phyloP scores from a whole-genome alignment of 2,329 filamentous ascomycete species.

The Graphiopsis chlorocephala region DNA sequence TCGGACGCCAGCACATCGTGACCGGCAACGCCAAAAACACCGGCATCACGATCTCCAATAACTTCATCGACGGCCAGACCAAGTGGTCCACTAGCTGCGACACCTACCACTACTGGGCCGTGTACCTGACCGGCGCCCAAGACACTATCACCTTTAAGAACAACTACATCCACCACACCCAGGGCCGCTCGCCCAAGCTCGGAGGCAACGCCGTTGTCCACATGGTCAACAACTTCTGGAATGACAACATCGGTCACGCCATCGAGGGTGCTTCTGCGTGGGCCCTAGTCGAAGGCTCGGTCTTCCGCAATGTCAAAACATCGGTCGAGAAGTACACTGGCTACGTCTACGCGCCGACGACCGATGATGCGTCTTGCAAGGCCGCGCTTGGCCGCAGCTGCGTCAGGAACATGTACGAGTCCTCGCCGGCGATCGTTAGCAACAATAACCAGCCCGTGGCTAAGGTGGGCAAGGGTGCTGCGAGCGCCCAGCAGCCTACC shows the following conservation, averaged over 20 bases:
- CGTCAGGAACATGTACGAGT: slow-evolving; percentile 25
- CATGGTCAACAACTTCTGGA: slow-evolving; percentile 60
- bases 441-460: background rate
- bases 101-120: slow-evolving; percentile 59
- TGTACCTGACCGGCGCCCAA: slow-evolving; percentile 55
- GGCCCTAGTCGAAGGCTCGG: slow-evolving; percentile 26
- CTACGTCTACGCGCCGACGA: slow-evolving; percentile 37
- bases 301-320: slow-evolving; percentile 39
- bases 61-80: slow-evolving; percentile 55
- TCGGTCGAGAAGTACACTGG: slow-evolving; percentile 56
- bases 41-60: slow-evolving; percentile 60
- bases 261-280: slow-evolving; percentile 45
- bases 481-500: background rate
- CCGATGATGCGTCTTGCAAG: slow-evolving; percentile 17
- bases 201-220: slow-evolving; percentile 55
- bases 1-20: slow-evolving; percentile 61
- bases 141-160: slow-evolving; percentile 59
- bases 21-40: slow-evolving; percentile 53
- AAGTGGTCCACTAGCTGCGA: slow-evolving; percentile 58
- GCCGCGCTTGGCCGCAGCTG: slow-evolving; percentile 50
- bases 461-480: background rate
- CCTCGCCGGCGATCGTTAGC: background rate
- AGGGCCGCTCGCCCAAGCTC: slow-evolving; percentile 62
- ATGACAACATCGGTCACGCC: slow-evolving; percentile 54
- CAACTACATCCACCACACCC: slow-evolving; percentile 57